A percentile compares a stretch with the other conserved stretches of the same genome.
Evolutionary conservation across 129 eudicot genomes (phyloP).

Genomic region (Pittosporum tobira): DNA sequence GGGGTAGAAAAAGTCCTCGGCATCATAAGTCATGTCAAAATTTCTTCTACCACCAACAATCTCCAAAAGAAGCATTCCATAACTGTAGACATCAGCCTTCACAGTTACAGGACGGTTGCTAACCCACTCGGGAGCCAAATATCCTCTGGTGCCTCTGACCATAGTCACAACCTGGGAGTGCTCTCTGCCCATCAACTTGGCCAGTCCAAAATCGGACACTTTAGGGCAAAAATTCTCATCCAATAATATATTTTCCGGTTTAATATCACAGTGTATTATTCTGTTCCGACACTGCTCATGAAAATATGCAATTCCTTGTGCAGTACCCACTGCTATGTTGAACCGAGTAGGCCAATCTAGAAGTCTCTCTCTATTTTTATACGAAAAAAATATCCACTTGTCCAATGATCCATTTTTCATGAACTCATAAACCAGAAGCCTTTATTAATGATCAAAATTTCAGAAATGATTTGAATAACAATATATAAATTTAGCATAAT

Average conservation of each 20-base stretch:
- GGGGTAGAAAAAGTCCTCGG: conserved; percentile 75
- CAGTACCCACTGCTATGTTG: conserved; percentile 70
- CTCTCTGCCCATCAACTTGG: conserved; percentile 92
- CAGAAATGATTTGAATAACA: neutral
- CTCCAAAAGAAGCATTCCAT: conserved; percentile 93
- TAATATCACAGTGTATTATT: conserved; percentile 93
- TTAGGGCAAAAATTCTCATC: conserved; percentile 80
- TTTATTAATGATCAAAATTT: conserved; percentile 18
- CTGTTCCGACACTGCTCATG: conserved; percentile 91
- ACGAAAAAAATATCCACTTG: conserved; percentile 75
- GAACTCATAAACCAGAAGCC: conserved; percentile 93
- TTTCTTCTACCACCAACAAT: conserved; percentile 90
- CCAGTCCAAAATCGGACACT: conserved; percentile 90
- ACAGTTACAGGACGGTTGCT: conserved; percentile 93
- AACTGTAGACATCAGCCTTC: conserved; percentile 95
- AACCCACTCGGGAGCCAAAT: conserved; percentile 96
- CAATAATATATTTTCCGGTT: conserved; percentile 88
- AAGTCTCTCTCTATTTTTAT: conserved; percentile 37
- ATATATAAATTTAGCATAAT: neutral
- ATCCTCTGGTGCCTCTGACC: conserved; percentile 95
- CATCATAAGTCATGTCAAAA: conserved; percentile 79
- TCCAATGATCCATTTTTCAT: conserved; percentile 94
- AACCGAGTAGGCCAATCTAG: conserved; percentile 86
- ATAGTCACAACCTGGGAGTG: conserved; percentile 88
- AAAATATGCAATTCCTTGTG: conserved; percentile 91